Evolutionary conservation across 805 yeast species (phyloP), one percentile per base, ranked within the genome.

Genomic region (Candida nanaspora): DNA sequence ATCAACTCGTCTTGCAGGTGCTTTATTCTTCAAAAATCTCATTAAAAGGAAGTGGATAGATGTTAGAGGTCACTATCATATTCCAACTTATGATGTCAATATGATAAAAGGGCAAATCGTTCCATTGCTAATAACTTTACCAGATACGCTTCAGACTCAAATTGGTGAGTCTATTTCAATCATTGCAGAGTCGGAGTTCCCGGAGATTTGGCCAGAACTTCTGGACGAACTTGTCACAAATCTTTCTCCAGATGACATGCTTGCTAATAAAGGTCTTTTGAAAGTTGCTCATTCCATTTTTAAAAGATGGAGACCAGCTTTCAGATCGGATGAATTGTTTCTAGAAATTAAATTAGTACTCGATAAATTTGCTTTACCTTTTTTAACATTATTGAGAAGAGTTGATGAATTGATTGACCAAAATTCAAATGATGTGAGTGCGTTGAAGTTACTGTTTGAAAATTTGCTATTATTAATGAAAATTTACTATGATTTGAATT

Each of bases 171-270:
- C 96, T 2, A 80, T 94, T 41, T 80, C 95, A 14, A 69, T 86
- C 40, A 91, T 93, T 53, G 98, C 99, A 3, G 96, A 89, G 58
- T 80, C 88, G 43, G 99, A 93, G 59, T 93, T 93, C 65, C 98
- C 98, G 1, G 82, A 83, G 31, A 68, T 79, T 38, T 93, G 99
- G 99, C 78, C 80, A 2, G 71, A 74, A 39, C 70, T 93, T 45
- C 67, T 87, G 27, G 86, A 83, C 50, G 83, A 82, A 41, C 69
- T 93, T 45, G 86, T 88, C 0, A 53, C 69, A 1, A 80, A 80
- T 54, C 68, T 93, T 36, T 74, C 82, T 2, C 58, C 65, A 3
- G 72, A 71, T n/a, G 87, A 86, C 54, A 76, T 84, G 71, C 68
- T 71, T 13, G 73, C 78, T 39, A 87, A 88, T 59, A 84, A 81